These are phyloP conservation scores for Glycine soja DNA, from an alignment of 306 rosid species.

Conservation along the genomic window DNA sequence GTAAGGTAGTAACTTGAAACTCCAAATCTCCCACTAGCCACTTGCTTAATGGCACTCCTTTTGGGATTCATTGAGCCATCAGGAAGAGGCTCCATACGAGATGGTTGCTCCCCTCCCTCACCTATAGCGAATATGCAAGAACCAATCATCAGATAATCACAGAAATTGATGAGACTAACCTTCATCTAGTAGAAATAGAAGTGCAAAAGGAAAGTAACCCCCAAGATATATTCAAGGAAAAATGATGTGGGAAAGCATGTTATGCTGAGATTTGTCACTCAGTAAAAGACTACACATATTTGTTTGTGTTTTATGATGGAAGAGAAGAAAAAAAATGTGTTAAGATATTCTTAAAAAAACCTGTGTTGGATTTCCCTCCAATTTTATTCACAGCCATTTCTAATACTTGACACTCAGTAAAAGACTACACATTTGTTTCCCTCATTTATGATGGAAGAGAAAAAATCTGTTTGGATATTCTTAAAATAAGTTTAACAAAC, in stretches of 20 bases:
- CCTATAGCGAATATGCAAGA: constrained; percentile 55
- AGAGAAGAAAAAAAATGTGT: background rate
- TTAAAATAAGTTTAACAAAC: constrained; percentile 51
- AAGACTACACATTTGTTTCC: too few relatives aligned
- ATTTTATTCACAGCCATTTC: constrained; percentile 92
- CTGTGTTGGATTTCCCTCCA: constrained; percentile 99
- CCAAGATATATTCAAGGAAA: background rate
- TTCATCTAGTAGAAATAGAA: constrained; percentile 15
- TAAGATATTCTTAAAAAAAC: constrained; percentile 38
- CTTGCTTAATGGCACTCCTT: constrained; percentile 97
- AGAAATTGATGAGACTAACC: constrained; percentile 13
- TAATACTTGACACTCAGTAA: constrained; percentile 12
- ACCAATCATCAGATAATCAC: constrained; percentile 30
- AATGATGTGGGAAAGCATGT: background rate
- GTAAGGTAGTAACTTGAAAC: constrained; percentile 98
- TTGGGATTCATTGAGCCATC: constrained; percentile 93
- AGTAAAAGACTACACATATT: background rate
- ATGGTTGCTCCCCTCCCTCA: constrained; percentile 99
- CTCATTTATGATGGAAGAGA: background rate
- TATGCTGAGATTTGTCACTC: background rate
- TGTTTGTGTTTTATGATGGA: background rate
- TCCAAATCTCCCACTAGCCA: constrained; percentile 99
- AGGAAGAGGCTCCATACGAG: constrained; percentile 95
- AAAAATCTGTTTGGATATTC: constrained; percentile 19
- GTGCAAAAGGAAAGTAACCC: background rate